These are phyloP conservation scores for Hanseniaspora taiwanica DNA, from an alignment of 805 yeast species.

Conservation along the genomic window DNA sequence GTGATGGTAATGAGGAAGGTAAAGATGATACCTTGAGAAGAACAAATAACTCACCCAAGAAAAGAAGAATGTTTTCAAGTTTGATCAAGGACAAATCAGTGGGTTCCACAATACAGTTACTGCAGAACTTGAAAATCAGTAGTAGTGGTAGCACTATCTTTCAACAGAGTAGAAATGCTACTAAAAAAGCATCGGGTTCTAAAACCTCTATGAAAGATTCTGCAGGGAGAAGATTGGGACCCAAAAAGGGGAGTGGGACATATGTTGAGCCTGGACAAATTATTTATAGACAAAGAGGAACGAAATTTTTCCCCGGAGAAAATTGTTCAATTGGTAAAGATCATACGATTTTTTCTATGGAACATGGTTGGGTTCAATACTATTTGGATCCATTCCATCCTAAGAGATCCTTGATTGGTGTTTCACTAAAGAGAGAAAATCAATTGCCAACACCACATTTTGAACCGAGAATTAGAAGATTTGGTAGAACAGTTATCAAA, in stretches of 20 bases:
- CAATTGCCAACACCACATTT: conserved; percentile 81
- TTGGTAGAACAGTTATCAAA: conserved; percentile 58
- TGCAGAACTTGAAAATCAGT: too few relatives aligned
- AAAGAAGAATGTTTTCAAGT: too few relatives aligned
- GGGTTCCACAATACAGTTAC: too few relatives aligned
- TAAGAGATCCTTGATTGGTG: conserved; percentile 77
- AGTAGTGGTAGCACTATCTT: too few relatives aligned
- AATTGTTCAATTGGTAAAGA: conserved; percentile 84
- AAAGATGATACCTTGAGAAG: too few relatives aligned
- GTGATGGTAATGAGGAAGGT: background rate
- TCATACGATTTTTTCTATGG: conserved; percentile 81
- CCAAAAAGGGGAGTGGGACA: conserved; percentile 71
- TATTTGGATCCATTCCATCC: conserved; percentile 96
- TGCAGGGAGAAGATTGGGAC: conserved; percentile 87
- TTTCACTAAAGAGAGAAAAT: conserved; percentile 53
- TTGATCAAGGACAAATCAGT: too few relatives aligned
- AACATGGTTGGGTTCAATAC: conserved; percentile 87
- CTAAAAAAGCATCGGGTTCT: conserved; percentile 92
- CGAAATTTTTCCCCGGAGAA: conserved; percentile 88
- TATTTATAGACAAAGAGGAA: conserved; percentile 88
- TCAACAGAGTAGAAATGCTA: conserved; percentile 37
- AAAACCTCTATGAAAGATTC: conserved; percentile 88
- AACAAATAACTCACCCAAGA: too few relatives aligned
- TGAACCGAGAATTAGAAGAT: conserved; percentile 74
- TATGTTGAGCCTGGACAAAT: conserved; percentile 72